These are phyloP conservation scores for Russula sp. DNA, from an alignment of 768 basidiomycete species.

Conservation along the genomic window DNA sequence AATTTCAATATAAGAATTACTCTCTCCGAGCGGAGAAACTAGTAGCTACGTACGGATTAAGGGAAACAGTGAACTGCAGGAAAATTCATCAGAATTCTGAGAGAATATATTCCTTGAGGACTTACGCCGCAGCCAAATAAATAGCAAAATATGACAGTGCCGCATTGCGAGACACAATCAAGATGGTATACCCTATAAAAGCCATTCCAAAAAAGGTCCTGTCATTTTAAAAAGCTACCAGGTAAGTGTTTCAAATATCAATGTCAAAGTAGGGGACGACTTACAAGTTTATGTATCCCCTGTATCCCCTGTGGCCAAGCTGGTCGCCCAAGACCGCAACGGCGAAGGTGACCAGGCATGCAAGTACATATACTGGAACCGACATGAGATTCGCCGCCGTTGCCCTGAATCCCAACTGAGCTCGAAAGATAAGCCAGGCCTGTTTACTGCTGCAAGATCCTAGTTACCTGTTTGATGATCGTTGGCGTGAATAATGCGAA, in stretches of 20 bases:
- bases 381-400: not conserved
- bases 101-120: not conserved
- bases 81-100: not conserved
- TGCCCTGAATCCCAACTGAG: slow-evolving; percentile 2
- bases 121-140: not conserved
- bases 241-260: no score
- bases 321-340: not conserved
- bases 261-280: not conserved
- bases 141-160: slow-evolving; percentile 6
- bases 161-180: not conserved
- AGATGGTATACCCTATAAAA: not conserved
- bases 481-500: slow-evolving; percentile 3
- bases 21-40: not conserved
- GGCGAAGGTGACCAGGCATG: not conserved
- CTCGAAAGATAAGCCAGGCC: not conserved
- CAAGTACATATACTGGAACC: not conserved
- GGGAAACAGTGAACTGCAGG: not conserved
- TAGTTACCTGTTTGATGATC: not conserved
- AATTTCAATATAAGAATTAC: not conserved
- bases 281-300: slow-evolving; percentile 3
- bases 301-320: slow-evolving; percentile 5
- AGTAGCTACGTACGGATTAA: not conserved
- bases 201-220: not conserved
- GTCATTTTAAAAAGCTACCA: not conserved
- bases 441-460: not conserved